Conservation (phyloP, 148 eudicot species). For the Rhododendron henanense region DNA sequence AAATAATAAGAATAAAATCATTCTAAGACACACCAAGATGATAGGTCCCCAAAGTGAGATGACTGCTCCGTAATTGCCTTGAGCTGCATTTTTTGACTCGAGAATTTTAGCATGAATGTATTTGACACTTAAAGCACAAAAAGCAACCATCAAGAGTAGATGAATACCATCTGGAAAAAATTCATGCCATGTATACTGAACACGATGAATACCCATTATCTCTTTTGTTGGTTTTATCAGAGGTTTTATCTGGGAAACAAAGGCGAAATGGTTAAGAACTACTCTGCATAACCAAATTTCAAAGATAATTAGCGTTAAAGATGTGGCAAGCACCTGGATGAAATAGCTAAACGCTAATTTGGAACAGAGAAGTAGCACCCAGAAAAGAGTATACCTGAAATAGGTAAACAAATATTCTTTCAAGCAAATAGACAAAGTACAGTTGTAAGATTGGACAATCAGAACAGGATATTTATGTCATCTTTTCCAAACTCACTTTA, state of each 20-base stretch:
- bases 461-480: background rate
- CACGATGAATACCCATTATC: conserved; percentile 37
- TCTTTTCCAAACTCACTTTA: conserved; percentile 36
- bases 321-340: conserved; percentile 39
- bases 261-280: background rate
- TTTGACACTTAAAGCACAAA: background rate
- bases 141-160: background rate
- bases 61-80: conserved; percentile 56
- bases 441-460: background rate
- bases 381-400: conserved; percentile 56
- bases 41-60: conserved; percentile 74
- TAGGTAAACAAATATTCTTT: background rate
- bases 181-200: conserved; percentile 56
- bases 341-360: conserved; percentile 61
- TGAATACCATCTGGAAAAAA: conserved; percentile 57
- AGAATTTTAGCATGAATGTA: background rate
- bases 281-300: background rate
- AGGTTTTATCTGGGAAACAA: conserved; percentile 52
- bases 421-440: background rate
- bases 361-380: conserved; percentile 49
- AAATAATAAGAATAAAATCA: background rate
- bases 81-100: conserved; percentile 34
- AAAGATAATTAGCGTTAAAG: background rate
- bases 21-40: conserved; percentile 40
- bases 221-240: conserved; percentile 63